These are phyloP conservation scores for Picea glauca DNA, from an alignment of 75 land plant genomes.

Conservation along the genomic window DNA sequence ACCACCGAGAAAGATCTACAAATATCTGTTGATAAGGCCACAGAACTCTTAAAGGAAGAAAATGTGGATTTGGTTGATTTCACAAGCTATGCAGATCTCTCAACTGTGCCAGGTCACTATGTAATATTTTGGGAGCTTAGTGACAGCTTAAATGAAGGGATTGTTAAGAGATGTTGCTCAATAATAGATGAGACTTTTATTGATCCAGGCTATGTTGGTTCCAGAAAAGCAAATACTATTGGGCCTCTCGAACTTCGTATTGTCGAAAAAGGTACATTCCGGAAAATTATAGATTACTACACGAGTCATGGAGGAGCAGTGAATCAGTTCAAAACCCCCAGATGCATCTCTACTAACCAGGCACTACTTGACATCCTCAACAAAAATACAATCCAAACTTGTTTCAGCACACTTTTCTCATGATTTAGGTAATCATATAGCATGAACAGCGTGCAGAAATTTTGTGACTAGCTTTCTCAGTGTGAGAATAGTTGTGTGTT, in stretches of 20 bases:
- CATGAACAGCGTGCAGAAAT: neutral
- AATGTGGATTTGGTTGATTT: slow-evolving; percentile 68
- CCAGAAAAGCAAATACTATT: slow-evolving; percentile 48
- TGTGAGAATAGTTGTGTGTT: too few species aligned
- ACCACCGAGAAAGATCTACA: slow-evolving; percentile 83
- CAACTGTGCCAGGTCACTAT: slow-evolving; percentile 63
- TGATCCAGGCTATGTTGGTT: slow-evolving; percentile 63
- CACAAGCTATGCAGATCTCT: slow-evolving; percentile 62
- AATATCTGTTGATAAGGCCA: slow-evolving; percentile 49
- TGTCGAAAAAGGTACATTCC: slow-evolving; percentile 63
- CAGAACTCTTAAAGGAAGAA: slow-evolving; percentile 27
- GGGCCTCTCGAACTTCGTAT: slow-evolving; percentile 78
- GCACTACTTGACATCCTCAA: slow-evolving; percentile 39
- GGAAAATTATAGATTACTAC: slow-evolving; percentile 49
- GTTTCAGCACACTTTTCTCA: slow-evolving; percentile 38
- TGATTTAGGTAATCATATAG: neutral
- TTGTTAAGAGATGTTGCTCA: slow-evolving; percentile 48
- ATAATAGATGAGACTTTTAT: slow-evolving; percentile 58
- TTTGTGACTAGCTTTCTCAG: neutral
- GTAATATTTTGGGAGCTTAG: slow-evolving; percentile 77
- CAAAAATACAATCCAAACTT: slow-evolving; percentile 27
- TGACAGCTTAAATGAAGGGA: slow-evolving; percentile 25
- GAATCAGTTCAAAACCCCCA: slow-evolving; percentile 73
- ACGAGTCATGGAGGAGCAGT: slow-evolving; percentile 44
- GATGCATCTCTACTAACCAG: slow-evolving; percentile 36